phyloP scores from a whole-genome alignment of 495 filamentous ascomycete species.

The Trichodelitschia bisporula region DNA sequence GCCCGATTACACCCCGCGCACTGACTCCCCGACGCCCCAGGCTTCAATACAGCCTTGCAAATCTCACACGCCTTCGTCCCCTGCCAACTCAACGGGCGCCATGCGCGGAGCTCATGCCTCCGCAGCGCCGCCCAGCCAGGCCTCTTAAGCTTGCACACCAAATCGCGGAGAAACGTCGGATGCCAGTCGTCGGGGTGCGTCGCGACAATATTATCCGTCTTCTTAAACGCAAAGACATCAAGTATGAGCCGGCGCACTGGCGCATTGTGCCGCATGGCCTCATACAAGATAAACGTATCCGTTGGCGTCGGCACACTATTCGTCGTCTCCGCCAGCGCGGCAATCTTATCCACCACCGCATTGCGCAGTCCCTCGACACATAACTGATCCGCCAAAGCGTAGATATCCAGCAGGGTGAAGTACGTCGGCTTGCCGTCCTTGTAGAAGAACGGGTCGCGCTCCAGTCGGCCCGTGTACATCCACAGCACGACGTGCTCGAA shows the following conservation, averaged over 20 bases:
- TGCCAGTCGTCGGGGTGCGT: constrained; percentile 20
- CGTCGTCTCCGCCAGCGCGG: constrained; percentile 17
- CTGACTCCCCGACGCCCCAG: constrained; percentile 6
- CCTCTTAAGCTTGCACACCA: constrained; percentile 15
- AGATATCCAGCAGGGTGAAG: constrained; percentile 22
- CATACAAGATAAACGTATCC: constrained; percentile 21
- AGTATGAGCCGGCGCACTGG: constrained; percentile 17
- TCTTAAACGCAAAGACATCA: constrained; percentile 25
- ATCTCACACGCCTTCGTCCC: constrained; percentile 11
- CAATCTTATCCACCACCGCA: constrained; percentile 15
- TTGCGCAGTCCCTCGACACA: constrained; percentile 18
- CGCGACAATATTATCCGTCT: constrained; percentile 20
- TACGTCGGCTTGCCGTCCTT: constrained; percentile 18
- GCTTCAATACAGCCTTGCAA: constrained; percentile 10
- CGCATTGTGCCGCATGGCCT: constrained; percentile 7
- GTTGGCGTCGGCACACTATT: constrained; percentile 22
- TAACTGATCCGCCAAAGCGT: constrained; percentile 20
- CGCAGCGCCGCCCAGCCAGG: constrained; percentile 10
- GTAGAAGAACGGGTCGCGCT: constrained; percentile 3
- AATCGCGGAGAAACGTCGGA: constrained; percentile 15
- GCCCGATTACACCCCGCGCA: constrained; percentile 12
- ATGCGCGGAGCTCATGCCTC: constrained; percentile 11
- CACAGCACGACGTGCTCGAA: constrained; percentile 22
- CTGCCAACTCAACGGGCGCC: constrained; percentile 8
- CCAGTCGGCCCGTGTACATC: constrained; percentile 19